These are phyloP conservation scores for Penicillium sp. DNA, from an alignment of 2,329 filamentous ascomycete genomes.

Conservation along the genomic window DNA sequence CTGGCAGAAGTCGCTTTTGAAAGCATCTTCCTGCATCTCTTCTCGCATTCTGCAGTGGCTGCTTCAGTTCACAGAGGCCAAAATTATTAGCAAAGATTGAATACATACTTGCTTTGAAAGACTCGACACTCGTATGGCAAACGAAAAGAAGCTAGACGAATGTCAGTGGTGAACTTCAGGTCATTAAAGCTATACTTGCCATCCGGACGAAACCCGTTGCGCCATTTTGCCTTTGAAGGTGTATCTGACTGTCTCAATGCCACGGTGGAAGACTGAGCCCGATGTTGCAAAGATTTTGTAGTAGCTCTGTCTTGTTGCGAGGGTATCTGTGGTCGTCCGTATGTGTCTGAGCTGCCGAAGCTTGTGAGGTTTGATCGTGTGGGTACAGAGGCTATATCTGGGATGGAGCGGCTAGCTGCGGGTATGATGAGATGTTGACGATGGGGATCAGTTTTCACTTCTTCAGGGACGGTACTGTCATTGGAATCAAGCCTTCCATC, in stretches of 20 bases:
- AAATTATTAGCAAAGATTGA: not conserved
- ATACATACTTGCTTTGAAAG: conserved; percentile 1
- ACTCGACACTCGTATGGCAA: conserved; percentile 1
- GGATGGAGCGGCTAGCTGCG: not conserved
- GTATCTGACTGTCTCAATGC: not conserved
- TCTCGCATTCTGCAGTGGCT: not conserved
- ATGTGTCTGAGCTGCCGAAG: not conserved
- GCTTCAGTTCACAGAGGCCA: not conserved
- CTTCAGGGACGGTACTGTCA: not conserved
- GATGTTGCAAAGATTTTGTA: not conserved
- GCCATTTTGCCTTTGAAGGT: conserved; percentile 2
- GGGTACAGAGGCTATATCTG: not conserved
- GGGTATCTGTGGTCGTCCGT: not conserved
- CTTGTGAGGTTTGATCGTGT: not conserved
- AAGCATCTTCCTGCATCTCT: not conserved
- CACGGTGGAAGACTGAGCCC: no score
- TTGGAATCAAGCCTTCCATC: not conserved
- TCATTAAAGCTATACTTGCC: not conserved
- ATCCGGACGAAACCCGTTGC: not conserved
- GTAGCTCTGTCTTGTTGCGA: not conserved
- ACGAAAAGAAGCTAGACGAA: not conserved
- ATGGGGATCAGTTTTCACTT: not conserved
- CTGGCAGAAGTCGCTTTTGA: not conserved
- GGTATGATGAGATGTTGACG: not conserved
- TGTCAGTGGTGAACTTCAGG: not conserved